These are phyloP conservation scores for Azolla pinnata DNA, from an alignment of 75 land plant species.

Conservation along the genomic window DNA sequence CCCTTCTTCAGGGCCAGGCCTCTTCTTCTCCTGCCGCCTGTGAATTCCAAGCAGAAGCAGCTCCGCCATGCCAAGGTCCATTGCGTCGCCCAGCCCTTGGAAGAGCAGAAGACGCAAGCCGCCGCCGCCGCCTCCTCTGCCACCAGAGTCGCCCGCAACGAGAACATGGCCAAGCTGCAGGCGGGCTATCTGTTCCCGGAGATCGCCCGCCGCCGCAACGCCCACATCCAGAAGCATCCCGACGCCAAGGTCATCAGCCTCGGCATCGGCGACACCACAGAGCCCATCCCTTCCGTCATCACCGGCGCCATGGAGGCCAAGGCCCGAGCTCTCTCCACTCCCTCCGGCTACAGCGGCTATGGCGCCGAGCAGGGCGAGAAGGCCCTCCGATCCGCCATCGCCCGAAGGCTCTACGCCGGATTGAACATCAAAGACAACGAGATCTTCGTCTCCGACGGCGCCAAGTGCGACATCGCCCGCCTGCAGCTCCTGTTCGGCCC, in stretches of 20 bases:
- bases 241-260: constrained; percentile 65
- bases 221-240: constrained; percentile 45
- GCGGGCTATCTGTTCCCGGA: constrained; percentile 73
- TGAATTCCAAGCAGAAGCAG: no score
- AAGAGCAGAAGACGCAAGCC: no score
- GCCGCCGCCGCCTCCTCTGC: constrained; percentile 42
- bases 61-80: no score
- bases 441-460: constrained; percentile 43
- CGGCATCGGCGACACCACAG: constrained; percentile 76
- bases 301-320: constrained; percentile 56
- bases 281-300: constrained; percentile 59
- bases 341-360: constrained; percentile 40
- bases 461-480: constrained; percentile 42
- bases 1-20: no score
- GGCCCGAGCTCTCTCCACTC: constrained; percentile 23
- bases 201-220: constrained; percentile 38
- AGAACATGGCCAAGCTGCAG: constrained; percentile 55
- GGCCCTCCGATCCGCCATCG: constrained; percentile 32
- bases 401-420: constrained; percentile 17
- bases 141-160: constrained; percentile 52
- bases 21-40: no score
- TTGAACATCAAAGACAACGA: constrained; percentile 23
- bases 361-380: constrained; percentile 45
- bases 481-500: constrained; percentile 43
- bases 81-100: neutral